Conservation (phyloP, 2,329 filamentous ascomycete species). For the Xylaria digitata region DNA sequence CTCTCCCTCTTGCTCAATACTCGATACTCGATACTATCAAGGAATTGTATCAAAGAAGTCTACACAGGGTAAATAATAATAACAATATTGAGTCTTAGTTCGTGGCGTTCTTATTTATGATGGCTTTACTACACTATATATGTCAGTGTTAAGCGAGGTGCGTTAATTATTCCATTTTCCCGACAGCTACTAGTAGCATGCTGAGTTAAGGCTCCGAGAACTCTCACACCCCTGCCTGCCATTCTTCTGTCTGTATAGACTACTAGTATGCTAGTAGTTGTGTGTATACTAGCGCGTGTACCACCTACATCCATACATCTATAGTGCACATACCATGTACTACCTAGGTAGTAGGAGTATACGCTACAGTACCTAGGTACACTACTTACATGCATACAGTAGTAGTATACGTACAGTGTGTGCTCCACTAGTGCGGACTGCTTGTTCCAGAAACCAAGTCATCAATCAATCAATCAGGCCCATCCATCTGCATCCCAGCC, state of each 20-base stretch:
- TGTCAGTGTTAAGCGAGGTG: conserved; percentile 18
- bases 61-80: too few species aligned
- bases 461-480: conserved; percentile 35
- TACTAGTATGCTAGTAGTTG: not conserved
- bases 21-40: too few species aligned
- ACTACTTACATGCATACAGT: too few species aligned
- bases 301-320: not conserved
- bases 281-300: not conserved
- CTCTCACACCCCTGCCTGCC: conserved; percentile 18
- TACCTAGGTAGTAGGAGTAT: not conserved
- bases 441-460: conserved; percentile 38
- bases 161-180: conserved; percentile 34
- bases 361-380: too few species aligned
- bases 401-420: conserved; percentile 13
- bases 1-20: too few species aligned
- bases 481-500: conserved; percentile 34
- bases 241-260: not conserved
- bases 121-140: not conserved
- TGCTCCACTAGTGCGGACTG: conserved; percentile 13
- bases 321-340: not conserved
- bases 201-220: conserved; percentile 1
- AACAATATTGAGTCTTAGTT: too few species aligned
- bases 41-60: too few species aligned
- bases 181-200: not conserved
- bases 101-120: too few species aligned